These are phyloP conservation scores for Nicotiana knightiana DNA, from an alignment of 257 asterid genomes.

Conservation along the genomic window DNA sequence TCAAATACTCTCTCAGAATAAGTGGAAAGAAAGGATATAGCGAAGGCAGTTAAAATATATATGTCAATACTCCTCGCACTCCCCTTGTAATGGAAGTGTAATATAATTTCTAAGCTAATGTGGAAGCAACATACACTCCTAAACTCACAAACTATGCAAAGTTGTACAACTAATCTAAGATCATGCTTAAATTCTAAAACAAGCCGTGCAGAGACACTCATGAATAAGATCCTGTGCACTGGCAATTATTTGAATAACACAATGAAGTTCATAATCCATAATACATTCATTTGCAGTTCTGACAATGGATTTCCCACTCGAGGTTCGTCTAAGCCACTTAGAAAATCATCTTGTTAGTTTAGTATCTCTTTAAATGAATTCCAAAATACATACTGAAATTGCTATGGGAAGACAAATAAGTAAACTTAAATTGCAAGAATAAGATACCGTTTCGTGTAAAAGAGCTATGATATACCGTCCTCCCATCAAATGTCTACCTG, in stretches of 20 bases:
- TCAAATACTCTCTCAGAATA: too few relatives aligned
- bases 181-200: too few relatives aligned
- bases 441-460: neutral
- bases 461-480: neutral
- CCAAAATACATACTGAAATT: neutral
- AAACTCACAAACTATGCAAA: too few relatives aligned
- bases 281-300: neutral
- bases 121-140: too few relatives aligned
- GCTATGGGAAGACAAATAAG: neutral
- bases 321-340: neutral
- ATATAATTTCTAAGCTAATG: too few relatives aligned
- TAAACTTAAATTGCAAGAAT: neutral
- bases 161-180: too few relatives aligned
- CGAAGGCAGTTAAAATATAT: neutral
- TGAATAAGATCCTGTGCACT: too few relatives aligned
- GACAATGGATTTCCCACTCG: neutral
- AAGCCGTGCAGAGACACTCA: too few relatives aligned
- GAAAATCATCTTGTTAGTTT: neutral
- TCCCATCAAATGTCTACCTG: constrained; percentile 11
- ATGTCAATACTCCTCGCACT: neutral
- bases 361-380: neutral
- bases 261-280: neutral
- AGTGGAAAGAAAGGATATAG: neutral
- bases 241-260: neutral
- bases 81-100: neutral